Base-by-base conservation (phyloP, 352 stramenopile genomes). In the Pelagophyceae sp. region DNA sequence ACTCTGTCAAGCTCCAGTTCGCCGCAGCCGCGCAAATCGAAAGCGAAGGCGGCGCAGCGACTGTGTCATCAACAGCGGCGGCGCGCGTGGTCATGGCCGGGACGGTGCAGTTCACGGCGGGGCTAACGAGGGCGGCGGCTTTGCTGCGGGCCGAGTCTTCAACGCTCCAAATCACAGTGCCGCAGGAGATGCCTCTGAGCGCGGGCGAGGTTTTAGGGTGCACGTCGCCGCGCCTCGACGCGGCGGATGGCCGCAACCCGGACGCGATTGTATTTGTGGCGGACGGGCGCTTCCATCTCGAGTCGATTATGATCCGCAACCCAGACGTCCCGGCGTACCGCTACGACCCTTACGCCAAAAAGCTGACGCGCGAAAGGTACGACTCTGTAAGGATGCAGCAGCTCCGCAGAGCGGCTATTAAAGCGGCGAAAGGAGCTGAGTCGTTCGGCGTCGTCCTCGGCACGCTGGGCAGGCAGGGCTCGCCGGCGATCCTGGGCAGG, bases 281-380 rank as follows among this genome's bases (percentile, higher is more conserved):
- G 6, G 97, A 99, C 81, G 97, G 97, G 5, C 90, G 96, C 45
- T 99, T 99, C 82, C 97, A 99, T 82, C 89, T 99, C 37, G 96
- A 99, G 88, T 91, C 95, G 3, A 93, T 93, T 37, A 98, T 99
- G 94, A 99, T 99, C 81, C 91, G 92, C 61, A 99, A 99, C 84
- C 96, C 96, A 15, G 82, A 88, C 31, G 81, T 99, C 40, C 85
- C 92, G 67, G 94, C 96, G 23, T 98, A 97, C 75, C 88, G 96
- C 54, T 99, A 99, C 82, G 94, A 99, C 80, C 96, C 96, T n/a
- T 99, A 99, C 83, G 89, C 89, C 5, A 99, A 99, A 83, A 83
- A 93, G 54, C 85, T 99, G 6, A 98, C 93, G 25, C 90, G 94
- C 65, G 97, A 99, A 80, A 89, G 91, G 45, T 99, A 99, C 82